These are phyloP conservation scores for Ceratocystis lukuohia DNA, from an alignment of 2,329 filamentous ascomycete genomes.

Conservation along the genomic window DNA sequence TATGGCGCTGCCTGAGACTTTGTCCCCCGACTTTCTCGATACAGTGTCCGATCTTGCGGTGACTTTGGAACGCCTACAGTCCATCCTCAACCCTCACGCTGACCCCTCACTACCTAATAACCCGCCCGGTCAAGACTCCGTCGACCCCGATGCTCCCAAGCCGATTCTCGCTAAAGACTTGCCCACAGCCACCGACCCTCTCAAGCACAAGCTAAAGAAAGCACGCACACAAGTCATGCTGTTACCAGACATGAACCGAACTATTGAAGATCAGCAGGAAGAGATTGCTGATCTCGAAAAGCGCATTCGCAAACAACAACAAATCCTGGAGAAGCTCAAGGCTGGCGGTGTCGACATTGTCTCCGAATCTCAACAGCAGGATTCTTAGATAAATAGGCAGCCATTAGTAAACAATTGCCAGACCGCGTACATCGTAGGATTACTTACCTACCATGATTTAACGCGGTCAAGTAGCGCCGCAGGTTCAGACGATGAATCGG, in stretches of 20 bases:
- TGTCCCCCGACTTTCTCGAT: slow-evolving; percentile 73
- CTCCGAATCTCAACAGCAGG: slow-evolving; percentile 20
- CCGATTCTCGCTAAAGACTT: slow-evolving; percentile 55
- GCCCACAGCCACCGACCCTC: slow-evolving; percentile 58
- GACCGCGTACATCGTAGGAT: background rate
- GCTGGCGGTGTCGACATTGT: slow-evolving; percentile 35
- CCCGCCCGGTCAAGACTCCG: slow-evolving; percentile 2
- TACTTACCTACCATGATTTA: background rate
- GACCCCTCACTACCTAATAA: slow-evolving; percentile 17
- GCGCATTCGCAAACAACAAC: slow-evolving; percentile 48
- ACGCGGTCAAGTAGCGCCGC: background rate
- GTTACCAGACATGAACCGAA: slow-evolving; percentile 57
- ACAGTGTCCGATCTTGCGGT: slow-evolving; percentile 68
- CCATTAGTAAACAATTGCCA: background rate
- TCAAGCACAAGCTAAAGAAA: slow-evolving; percentile 74
- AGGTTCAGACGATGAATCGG: slow-evolving; percentile 29
- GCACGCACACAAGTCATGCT: slow-evolving; percentile 53
- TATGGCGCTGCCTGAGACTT: slow-evolving; percentile 45
- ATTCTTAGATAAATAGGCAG: background rate
- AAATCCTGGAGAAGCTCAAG: slow-evolving; percentile 41
- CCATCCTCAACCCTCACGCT: slow-evolving; percentile 24
- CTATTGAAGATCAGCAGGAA: slow-evolving; percentile 52
- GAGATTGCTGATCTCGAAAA: slow-evolving; percentile 56
- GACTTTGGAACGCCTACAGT: slow-evolving; percentile 60
- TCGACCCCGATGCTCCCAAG: slow-evolving; percentile 25